A percentile compares a stretch with the other conserved stretches of the same genome.
phyloP scores from a whole-genome alignment of 2,329 filamentous ascomycete genomes.

The Calonectria honghensis region DNA sequence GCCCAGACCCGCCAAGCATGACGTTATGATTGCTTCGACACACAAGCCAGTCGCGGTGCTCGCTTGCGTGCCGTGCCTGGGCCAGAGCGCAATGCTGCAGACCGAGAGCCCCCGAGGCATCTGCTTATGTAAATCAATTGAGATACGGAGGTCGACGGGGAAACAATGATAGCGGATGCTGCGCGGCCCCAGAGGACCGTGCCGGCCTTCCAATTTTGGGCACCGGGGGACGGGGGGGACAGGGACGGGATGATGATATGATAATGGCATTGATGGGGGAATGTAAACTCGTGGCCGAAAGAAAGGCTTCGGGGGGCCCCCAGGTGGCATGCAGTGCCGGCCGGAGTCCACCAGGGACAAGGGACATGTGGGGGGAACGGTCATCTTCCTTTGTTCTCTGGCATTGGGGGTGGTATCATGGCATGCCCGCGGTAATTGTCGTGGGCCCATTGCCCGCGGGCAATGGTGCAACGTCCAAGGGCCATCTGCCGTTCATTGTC shows the following conservation, averaged over 20 bases:
- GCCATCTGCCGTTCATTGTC: slow-evolving; percentile 31
- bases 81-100: background rate
- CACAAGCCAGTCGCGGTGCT: slow-evolving; percentile 7
- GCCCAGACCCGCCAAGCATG: slow-evolving; percentile 31
- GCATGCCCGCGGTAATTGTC: slow-evolving; percentile 38
- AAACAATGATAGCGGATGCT: slow-evolving; percentile 24
- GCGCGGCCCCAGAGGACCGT: slow-evolving; percentile 19
- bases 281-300: slow-evolving; percentile 27
- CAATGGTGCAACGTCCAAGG: slow-evolving; percentile 40
- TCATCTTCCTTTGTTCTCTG: slow-evolving; percentile 26
- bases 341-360: slow-evolving; percentile 38
- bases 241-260: slow-evolving; percentile 34
- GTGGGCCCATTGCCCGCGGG: slow-evolving; percentile 41
- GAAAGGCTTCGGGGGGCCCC: background rate
- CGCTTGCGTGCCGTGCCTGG: slow-evolving; percentile 18
- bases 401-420: slow-evolving; percentile 41
- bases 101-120: background rate
- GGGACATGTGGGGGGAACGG: slow-evolving; percentile 26
- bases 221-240: background rate
- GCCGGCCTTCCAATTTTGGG: slow-evolving; percentile 34
- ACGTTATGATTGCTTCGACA: slow-evolving; percentile 15
- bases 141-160: slow-evolving; percentile 25
- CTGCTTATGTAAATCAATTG: slow-evolving; percentile 8
- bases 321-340: slow-evolving; percentile 38
- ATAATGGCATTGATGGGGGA: slow-evolving; percentile 36